These are phyloP conservation scores for Populus trichocarpa DNA, from an alignment of 441 rosid genomes.

Conservation along the genomic window DNA sequence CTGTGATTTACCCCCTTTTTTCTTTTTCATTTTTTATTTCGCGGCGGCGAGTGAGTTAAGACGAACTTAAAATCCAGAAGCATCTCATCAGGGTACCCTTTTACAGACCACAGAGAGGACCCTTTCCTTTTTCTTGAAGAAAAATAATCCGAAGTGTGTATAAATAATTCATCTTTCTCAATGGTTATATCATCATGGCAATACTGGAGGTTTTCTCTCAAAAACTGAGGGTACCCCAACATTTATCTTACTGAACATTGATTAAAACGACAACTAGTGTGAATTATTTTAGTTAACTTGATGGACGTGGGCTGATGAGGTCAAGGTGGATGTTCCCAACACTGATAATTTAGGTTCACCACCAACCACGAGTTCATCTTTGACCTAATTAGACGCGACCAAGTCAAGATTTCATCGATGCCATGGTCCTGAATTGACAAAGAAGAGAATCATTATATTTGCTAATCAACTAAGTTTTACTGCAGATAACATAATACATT, in stretches of 20 bases:
- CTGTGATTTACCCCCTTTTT: too few species aligned
- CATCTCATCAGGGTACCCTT: neutral
- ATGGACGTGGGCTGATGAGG: neutral
- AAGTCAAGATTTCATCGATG: neutral
- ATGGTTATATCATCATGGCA: neutral
- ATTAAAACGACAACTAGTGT: neutral
- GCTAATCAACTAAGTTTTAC: neutral
- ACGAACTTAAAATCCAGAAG: neutral
- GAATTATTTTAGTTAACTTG: neutral
- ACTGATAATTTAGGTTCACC: neutral
- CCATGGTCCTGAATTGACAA: neutral
- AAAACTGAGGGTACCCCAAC: too few species aligned
- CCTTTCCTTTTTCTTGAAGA: neutral
- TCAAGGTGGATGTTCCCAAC: neutral
- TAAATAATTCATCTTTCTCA: neutral
- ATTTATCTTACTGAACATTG: too few species aligned
- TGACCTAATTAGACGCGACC: neutral
- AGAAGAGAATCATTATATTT: too few species aligned
- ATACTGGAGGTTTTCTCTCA: neutral
- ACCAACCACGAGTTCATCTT: neutral
- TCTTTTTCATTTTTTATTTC: too few species aligned
- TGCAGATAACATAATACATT: neutral
- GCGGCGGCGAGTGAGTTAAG: too few species aligned
- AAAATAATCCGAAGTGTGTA: neutral
- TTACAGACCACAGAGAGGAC: neutral